phyloP scores from a whole-genome alignment of 139 green algal species.

The Coccomyxa sp. region DNA sequence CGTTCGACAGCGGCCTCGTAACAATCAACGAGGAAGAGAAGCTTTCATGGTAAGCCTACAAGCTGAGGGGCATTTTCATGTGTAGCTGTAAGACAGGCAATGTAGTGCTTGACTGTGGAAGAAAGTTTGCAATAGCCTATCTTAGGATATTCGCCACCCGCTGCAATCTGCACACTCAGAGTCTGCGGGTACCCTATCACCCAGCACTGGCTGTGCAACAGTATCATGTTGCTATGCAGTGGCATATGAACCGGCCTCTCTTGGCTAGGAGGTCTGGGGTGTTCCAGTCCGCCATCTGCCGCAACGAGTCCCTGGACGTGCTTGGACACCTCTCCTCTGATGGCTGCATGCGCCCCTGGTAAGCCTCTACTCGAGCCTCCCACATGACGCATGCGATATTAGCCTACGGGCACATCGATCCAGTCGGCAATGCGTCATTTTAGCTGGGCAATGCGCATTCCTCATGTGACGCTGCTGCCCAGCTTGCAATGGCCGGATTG shows the following conservation, averaged over 20 bases:
- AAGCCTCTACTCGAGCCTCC: no score
- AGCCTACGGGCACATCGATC: no score
- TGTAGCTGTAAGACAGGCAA: neutral
- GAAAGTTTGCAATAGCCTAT: neutral
- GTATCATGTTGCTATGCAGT: neutral
- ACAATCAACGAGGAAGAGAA: neutral
- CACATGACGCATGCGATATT: no score
- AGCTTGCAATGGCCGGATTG: no score
- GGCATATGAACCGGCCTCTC: neutral
- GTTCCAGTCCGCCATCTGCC: slow-evolving; percentile 18
- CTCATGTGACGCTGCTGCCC: no score
- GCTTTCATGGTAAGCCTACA: neutral
- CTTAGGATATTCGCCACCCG: neutral
- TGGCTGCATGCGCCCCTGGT: slow-evolving; percentile 17
- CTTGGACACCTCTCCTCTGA: slow-evolving; percentile 25
- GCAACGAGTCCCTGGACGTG: slow-evolving; percentile 19
- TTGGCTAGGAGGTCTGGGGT: neutral
- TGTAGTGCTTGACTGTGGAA: neutral
- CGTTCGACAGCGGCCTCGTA: neutral
- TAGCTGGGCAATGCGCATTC: no score
- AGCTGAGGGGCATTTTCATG: neutral
- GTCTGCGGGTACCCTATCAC: neutral
- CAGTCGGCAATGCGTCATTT: no score
- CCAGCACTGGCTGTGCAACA: neutral
- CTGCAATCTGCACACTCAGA: no score